Percentiles rank a stretch among this genome's conserved stretches.
These are phyloP conservation scores for Protostelium mycophagum DNA, from an alignment of 78 protist species.

Conservation along the genomic window DNA sequence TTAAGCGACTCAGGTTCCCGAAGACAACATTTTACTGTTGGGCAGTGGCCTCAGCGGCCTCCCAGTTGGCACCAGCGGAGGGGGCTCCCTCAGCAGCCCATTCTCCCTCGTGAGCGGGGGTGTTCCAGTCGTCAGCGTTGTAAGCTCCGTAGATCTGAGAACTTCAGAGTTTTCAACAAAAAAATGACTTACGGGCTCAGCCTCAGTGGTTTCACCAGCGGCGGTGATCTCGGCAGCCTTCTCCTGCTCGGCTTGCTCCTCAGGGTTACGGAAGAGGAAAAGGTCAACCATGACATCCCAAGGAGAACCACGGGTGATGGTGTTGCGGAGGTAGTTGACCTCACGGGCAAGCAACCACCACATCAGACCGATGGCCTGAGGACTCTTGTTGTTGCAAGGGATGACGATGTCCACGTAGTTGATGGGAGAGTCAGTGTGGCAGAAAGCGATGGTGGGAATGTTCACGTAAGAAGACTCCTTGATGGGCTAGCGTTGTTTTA, in stretches of 20 bases:
- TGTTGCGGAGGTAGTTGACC: slow-evolving; percentile 95
- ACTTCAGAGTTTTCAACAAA: too few species aligned
- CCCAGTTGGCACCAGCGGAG: neutral
- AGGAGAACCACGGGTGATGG: slow-evolving; percentile 79
- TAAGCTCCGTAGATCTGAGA: too few species aligned
- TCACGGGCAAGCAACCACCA: slow-evolving; percentile 99
- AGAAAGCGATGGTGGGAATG: slow-evolving; percentile 98
- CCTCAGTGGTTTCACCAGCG: too few species aligned
- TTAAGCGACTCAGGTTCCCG: neutral
- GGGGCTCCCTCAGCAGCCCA: neutral
- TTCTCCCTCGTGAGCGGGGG: neutral
- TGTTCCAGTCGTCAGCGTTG: neutral
- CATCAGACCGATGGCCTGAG: slow-evolving; percentile 90
- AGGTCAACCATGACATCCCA: slow-evolving; percentile 95
- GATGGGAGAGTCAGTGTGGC: slow-evolving; percentile 95
- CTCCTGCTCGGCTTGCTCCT: slow-evolving; percentile 32
- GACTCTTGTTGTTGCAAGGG: slow-evolving; percentile 98
- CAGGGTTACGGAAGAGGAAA: slow-evolving; percentile 67
- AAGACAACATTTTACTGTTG: neutral
- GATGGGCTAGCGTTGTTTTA: slow-evolving; percentile 77
- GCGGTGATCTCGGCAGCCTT: slow-evolving; percentile 25
- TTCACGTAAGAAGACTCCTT: slow-evolving; percentile 95
- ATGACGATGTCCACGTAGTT: slow-evolving; percentile 95
- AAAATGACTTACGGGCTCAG: too few species aligned
- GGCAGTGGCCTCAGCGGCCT: neutral